Evolutionary conservation across 192 early-diverging fungal species (phyloP).

Genomic region (Glomus cerebriforme): DNA sequence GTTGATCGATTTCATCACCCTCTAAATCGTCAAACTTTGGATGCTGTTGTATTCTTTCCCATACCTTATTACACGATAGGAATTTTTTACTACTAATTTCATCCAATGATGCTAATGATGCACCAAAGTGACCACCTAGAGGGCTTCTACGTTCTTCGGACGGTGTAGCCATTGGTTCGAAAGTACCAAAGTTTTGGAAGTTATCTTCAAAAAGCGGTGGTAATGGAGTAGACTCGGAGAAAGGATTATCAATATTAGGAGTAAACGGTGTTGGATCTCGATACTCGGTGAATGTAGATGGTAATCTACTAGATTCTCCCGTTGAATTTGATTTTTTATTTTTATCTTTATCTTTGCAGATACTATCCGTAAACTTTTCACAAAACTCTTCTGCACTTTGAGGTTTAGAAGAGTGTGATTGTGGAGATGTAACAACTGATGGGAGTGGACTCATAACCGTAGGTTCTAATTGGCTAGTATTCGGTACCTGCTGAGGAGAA

Average conservation of each 20-base stretch:
- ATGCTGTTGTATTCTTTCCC: slow-evolving; percentile 59
- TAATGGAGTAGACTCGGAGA: slow-evolving; percentile 6
- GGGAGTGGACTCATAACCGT: neutral
- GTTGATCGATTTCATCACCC: slow-evolving; percentile 49
- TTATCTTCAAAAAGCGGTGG: slow-evolving; percentile 27
- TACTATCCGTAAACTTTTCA: slow-evolving; percentile 28
- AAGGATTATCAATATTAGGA: slow-evolving; percentile 24
- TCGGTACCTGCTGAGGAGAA: neutral
- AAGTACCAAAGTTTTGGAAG: slow-evolving; percentile 27
- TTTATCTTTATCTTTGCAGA: slow-evolving; percentile 1
- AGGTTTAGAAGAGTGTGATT: slow-evolving; percentile 15
- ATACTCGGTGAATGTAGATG: slow-evolving; percentile 18
- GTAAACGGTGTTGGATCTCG: slow-evolving; percentile 32
- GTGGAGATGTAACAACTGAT: neutral
- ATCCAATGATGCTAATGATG: slow-evolving; percentile 1
- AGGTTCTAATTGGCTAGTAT: neutral
- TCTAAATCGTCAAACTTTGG: slow-evolving; percentile 60
- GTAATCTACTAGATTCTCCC: neutral
- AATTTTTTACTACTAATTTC: slow-evolving; percentile 24
- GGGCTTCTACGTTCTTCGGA: slow-evolving; percentile 8
- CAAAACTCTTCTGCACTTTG: slow-evolving; percentile 32
- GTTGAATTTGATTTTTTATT: neutral
- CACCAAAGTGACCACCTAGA: neutral
- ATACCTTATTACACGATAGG: slow-evolving; percentile 44
- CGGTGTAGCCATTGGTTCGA: slow-evolving; percentile 29